Evolutionary conservation across 345 rosid species (phyloP), one percentile per base, ranked within the genome.

Genomic region (Eucalyptus fibrosa): DNA sequence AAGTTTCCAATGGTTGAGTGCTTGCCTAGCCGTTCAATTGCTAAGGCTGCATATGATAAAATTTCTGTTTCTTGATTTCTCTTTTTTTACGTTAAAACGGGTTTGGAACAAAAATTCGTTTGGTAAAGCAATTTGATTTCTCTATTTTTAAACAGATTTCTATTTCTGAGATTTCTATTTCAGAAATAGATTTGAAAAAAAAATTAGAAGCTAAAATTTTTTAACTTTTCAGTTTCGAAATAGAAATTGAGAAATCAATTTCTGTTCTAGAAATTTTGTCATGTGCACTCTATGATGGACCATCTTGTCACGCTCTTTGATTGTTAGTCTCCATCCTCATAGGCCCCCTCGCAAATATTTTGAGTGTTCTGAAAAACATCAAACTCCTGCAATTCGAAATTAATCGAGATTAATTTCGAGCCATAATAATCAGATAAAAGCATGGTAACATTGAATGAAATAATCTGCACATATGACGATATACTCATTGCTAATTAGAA

Each of bases 261-360:
- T 42, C 7, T 34, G 37, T 42, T 42, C 42, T 2, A 40, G 8
- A 42, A 42, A 42, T 42, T 42, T 42, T 42, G 44, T 42, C 44
- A 7, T 42, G n/a, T n/a, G n/a, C n/a, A n/a, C n/a, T 1, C 4
- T 37, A 37, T 3, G 3, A 2, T 1, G 15, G 67, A 8, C 17
- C 4, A 60, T 28, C 67, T 60, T 4, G 1, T 60, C 17, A 6
- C 3, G 19, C 72, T 37, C 34, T 30, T 5, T 2, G 3, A 62
- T 62, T 4, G 9, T 2, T 18, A 9, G 1, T 2, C 72, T 62
- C 34, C 72, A 62, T 62, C 18, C 30, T 2, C 72, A 30, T 53
- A 30, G 72, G 2, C 37, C 37, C 72, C 72, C 3, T 13, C 3
- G 37, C 72, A 65, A 62, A 62, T 62, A 30, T 30, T 30, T 30